Evolutionary conservation across 768 basidiomycete genomes (phyloP), one percentile per base, ranked within the genome.

Genomic region (Suillus fuscotomentosus): DNA sequence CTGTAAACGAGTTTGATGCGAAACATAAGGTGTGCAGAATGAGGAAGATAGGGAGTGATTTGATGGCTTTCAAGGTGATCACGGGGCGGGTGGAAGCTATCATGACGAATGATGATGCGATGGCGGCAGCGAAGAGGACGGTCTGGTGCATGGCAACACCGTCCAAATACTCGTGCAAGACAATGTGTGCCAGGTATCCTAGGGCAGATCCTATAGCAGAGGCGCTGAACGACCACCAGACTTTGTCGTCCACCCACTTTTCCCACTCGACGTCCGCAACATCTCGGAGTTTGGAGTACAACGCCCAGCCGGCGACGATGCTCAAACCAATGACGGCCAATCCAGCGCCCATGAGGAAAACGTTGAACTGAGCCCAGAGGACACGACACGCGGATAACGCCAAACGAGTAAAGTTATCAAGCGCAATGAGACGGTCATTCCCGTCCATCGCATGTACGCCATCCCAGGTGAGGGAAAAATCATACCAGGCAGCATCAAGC

Each of bases 311-410:
- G 0, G 88, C 83, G 7, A 86, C 69, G 0, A 88, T 73, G 39
- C 87, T 81, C 27, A 88, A 73, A 0, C 78, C 80, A 36, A 96
- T 81, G 31, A 93, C 75, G 0, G 75, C 68, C 11, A 97, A 75
- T 0, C 97, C 97, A 34, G 90, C 78, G 5, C 79, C 75, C 83
- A 99, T 98, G 15, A 92, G 80, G 1, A 84, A 70, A 3, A 89
- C 80, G 67, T 95, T 92, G 81, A 99, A 99, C 70, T 94, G 93
- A 1, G 97, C 97, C 97, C 97, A 99, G 62, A 98, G 86, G 14
- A 84, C 76, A 8, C 96, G 89, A 71, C 96, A 96, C 2, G 83
- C 84, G 1, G 82, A 77, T 13, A 81, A 69, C 17, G 83, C 70
- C 42, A 81, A 71, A 31, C 77, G 75, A 45, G 72, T 73, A 45